phyloP scores from a whole-genome alignment of 805 yeast species.

The Candida multigemmis region DNA sequence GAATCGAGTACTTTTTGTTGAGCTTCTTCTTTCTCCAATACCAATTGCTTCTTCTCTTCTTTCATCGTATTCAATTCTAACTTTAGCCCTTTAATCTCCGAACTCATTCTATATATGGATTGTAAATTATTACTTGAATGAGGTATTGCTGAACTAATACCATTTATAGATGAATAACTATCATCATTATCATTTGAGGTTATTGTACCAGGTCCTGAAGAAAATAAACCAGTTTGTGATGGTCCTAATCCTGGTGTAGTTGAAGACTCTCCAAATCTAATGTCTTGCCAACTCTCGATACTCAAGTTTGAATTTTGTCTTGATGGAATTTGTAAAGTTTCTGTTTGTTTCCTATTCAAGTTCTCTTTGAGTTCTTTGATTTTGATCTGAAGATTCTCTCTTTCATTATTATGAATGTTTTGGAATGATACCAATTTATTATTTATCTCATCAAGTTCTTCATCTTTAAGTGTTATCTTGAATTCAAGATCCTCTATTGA shows the following conservation, averaged over 20 bases:
- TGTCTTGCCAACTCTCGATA: slow-evolving; percentile 9
- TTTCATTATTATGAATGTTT: slow-evolving; percentile 2
- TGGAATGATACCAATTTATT: not conserved
- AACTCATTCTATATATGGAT: slow-evolving; percentile 63
- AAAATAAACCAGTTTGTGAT: slow-evolving; percentile 2
- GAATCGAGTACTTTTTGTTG: slow-evolving; percentile 57
- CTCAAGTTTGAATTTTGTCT: slow-evolving; percentile 2
- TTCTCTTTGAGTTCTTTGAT: not conserved
- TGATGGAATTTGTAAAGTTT: not conserved
- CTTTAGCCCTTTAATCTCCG: slow-evolving; percentile 72
- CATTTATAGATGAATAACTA: too few relatives aligned
- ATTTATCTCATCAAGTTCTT: slow-evolving; percentile 6
- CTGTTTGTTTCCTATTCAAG: not conserved
- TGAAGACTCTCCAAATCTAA: slow-evolving; percentile 41
- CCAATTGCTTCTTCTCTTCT: slow-evolving; percentile 51
- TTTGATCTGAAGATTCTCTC: not conserved
- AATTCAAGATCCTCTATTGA: slow-evolving; percentile 15
- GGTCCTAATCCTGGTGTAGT: slow-evolving; percentile 25
- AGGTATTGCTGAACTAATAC: slow-evolving; percentile 2
- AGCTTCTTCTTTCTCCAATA: slow-evolving; percentile 52
- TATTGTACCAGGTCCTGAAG: slow-evolving; percentile 1
- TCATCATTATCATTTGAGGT: slow-evolving; percentile 5
- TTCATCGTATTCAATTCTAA: slow-evolving; percentile 59
- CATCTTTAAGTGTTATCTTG: slow-evolving; percentile 10
- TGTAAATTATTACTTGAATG: slow-evolving; percentile 33